A percentile compares a stretch with the other conserved stretches of the same genome.
phyloP scores from a whole-genome alignment of 2,329 filamentous ascomycete species.

The Lasiodiplodia sp. region DNA sequence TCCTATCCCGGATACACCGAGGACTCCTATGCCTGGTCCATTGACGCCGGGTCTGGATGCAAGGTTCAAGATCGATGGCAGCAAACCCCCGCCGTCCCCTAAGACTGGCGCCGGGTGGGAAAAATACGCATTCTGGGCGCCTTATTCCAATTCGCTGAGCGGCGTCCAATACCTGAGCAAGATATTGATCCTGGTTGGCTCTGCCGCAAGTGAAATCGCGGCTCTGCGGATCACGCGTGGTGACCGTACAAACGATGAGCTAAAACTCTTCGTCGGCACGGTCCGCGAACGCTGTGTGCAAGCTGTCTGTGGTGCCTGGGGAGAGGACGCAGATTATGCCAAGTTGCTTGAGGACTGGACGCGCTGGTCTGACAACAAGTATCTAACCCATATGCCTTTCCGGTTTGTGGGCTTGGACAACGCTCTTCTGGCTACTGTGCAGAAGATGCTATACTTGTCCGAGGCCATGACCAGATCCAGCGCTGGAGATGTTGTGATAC shows the following conservation, averaged over 20 bases:
- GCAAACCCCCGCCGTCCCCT: conserved; percentile 78
- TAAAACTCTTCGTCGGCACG: conserved; percentile 77
- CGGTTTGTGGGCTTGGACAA: conserved; percentile 87
- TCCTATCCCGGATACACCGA: conserved; percentile 74
- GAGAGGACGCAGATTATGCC: conserved; percentile 89
- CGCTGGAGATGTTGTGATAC: conserved; percentile 80
- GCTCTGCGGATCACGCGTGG: conserved; percentile 72
- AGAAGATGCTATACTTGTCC: conserved; percentile 92
- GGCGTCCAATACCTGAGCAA: conserved; percentile 90
- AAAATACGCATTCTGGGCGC: conserved; percentile 95
- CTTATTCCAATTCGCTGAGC: conserved; percentile 87
- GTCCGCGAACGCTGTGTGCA: conserved; percentile 85
- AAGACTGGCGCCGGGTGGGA: conserved; percentile 85
- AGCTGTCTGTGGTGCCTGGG: conserved; percentile 90
- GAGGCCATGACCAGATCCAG: conserved; percentile 80
- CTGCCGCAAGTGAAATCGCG: conserved; percentile 85
- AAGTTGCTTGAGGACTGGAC: conserved; percentile 95
- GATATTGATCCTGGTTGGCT: conserved; percentile 82
- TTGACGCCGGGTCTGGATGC: conserved; percentile 70
- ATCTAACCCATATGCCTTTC: conserved; percentile 89
- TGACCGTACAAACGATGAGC: conserved; percentile 68
- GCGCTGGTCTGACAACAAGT: conserved; percentile 78
- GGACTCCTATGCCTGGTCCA: conserved; percentile 61
- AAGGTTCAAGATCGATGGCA: conserved; percentile 80
- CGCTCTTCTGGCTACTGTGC: conserved; percentile 81